Percentiles rank a stretch among this genome's conserved stretches.
These are phyloP conservation scores for Solanum rostratum DNA, from an alignment of 257 asterid genomes.

Conservation along the genomic window DNA sequence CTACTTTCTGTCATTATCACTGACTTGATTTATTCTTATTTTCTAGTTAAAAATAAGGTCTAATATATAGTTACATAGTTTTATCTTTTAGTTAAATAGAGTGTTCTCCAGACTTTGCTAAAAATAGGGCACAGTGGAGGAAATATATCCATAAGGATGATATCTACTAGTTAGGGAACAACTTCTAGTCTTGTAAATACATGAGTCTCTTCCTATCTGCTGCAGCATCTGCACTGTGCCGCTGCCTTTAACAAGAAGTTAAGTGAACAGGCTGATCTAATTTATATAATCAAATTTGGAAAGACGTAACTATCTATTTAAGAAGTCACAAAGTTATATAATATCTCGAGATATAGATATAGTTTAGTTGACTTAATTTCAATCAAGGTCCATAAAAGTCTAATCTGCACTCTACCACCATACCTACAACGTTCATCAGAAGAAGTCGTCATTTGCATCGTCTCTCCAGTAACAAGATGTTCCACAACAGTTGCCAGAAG, in stretches of 20 bases:
- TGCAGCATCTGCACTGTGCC: neutral
- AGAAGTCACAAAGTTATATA: neutral
- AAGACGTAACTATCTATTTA: neutral
- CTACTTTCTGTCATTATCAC: neutral
- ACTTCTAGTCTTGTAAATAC: neutral
- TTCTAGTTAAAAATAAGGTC: neutral
- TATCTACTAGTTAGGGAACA: neutral
- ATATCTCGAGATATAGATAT: neutral
- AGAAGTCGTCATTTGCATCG: constrained; percentile 89
- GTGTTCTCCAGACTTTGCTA: neutral
- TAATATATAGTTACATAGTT: neutral
- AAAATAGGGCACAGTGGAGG: neutral
- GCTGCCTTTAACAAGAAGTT: neutral
- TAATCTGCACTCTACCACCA: neutral
- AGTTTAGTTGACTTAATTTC: neutral
- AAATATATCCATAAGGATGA: neutral
- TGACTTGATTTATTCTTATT: neutral
- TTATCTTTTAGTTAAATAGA: neutral
- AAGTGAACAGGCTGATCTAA: neutral
- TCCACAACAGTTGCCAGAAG: constrained; percentile 86
- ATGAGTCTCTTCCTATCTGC: neutral
- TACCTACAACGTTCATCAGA: constrained; percentile 92
- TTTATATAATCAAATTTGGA: neutral
- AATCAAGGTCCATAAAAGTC: neutral
- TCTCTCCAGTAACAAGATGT: constrained; percentile 97